Evolutionary conservation across 768 basidiomycete genomes (phyloP), one percentile per base, ranked within the genome.

Genomic region (Vararia minispora): DNA sequence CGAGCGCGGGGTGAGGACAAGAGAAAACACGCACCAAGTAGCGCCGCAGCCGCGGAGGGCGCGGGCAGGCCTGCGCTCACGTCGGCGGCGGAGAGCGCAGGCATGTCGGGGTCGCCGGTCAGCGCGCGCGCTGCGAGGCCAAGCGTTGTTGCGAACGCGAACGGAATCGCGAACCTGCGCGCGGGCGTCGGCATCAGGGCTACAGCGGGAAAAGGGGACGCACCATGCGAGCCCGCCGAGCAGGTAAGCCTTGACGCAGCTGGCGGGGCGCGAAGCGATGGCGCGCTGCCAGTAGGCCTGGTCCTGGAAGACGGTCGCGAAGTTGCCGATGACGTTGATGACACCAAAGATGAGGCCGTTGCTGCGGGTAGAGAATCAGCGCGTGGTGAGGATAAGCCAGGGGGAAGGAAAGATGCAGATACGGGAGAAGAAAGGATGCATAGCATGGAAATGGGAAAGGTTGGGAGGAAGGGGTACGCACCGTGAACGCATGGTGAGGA

Each of bases 41-140:
- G 62, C 0, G 88, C 84, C 1, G 77, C 68, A 1, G 89, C 89
- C 0, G 88, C 86, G 1, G 89, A 79, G 2, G 88, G 70, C 6
- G 91, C 74, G 38, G 88, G 83, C 2, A 95, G 68, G 29, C 92
- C 92, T n/a, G 86, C 88, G 6, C 81, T 81, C 8, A 94, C 79
- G 49, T 92, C 83, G 1, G 62, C 71, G 2, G 66, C 39, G 0
- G 71, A 62, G 20, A 81, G 61, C 0, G 63, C 37, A 33, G 61
- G 59, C 72, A 78, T 74, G 39, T 61, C 62, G 3, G 74, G 65
- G 51, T 78, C 63, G 52, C 65, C 28, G 65, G 76, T 65, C 12
- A 97, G 69, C 0, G 91, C 92, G 5, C 89, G 83, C 4, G 87
- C 90, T 11, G 87, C 72, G 2, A 97, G 68, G 7, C 92, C 92